phyloP scores from a whole-genome alignment of 2,329 filamentous ascomycete genomes.

The Clarireedia homoeocarpa region DNA sequence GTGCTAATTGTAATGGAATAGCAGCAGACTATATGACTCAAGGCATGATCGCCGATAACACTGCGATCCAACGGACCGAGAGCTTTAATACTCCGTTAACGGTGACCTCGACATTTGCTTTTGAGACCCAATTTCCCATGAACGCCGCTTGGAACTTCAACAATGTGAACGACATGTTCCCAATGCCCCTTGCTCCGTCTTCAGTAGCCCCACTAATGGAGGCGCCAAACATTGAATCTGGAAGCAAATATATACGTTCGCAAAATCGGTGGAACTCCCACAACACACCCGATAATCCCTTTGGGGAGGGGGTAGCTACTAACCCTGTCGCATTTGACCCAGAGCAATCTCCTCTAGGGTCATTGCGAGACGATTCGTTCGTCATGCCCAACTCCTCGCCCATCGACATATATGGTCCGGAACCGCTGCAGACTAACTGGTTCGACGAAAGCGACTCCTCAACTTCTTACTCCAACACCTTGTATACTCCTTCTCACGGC shows the following conservation, averaged over 20 bases:
- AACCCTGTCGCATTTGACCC: slow-evolving; percentile 42
- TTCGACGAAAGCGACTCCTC: slow-evolving; percentile 11
- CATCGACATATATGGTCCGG: slow-evolving; percentile 22
- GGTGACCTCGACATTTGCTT: not conserved
- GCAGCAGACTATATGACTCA: slow-evolving; percentile 4
- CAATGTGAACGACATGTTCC: not conserved
- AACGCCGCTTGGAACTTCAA: not conserved
- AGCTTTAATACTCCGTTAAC: slow-evolving; percentile 1
- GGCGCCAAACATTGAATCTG: slow-evolving; percentile 4
- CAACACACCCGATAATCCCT: slow-evolving; percentile 12
- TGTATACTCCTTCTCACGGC: slow-evolving; percentile 11
- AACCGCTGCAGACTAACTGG: slow-evolving; percentile 15
- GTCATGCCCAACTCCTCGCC: not conserved
- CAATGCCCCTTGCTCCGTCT: not conserved
- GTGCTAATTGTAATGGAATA: slow-evolving; percentile 1
- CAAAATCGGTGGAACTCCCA: slow-evolving; percentile 21
- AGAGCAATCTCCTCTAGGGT: slow-evolving; percentile 36
- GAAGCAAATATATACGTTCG: slow-evolving; percentile 1
- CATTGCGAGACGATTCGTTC: no score
- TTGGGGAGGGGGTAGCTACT: slow-evolving; percentile 10
- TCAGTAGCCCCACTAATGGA: not conserved
- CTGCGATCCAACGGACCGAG: slow-evolving; percentile 3
- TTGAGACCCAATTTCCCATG: not conserved
- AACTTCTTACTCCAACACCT: slow-evolving; percentile 14
- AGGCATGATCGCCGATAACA: not conserved